phyloP scores from a whole-genome alignment of 2,329 filamentous ascomycete species.

The Cercospora sp. region DNA sequence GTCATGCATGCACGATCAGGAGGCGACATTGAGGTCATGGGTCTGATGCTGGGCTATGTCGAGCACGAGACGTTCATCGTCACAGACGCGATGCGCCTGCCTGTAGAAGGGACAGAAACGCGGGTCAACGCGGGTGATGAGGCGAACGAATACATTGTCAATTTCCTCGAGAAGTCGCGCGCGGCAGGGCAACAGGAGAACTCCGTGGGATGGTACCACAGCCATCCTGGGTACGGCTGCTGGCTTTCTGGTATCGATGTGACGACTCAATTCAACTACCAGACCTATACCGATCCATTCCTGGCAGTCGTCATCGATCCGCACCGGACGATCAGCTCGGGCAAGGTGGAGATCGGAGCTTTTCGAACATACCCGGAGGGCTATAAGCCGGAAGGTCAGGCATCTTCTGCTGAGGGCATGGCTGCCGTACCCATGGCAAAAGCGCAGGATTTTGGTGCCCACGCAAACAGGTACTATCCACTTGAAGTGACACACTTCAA shows the following conservation, averaged over 20 bases:
- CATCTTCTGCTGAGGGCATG: conserved; percentile 57
- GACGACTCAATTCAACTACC: conserved; percentile 80
- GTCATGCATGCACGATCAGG: conserved; percentile 98
- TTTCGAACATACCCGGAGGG: conserved; percentile 86
- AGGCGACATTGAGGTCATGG: conserved; percentile 92
- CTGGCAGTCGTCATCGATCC: conserved; percentile 95
- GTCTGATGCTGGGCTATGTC: conserved; percentile 94
- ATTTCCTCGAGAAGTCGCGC: conserved; percentile 75
- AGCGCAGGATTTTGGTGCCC: conserved; percentile 92
- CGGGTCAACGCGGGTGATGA: conserved; percentile 94
- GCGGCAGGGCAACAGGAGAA: conserved; percentile 82
- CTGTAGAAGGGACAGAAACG: conserved; percentile 98
- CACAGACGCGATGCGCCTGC: conserved; percentile 89
- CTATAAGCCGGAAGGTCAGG: conserved; percentile 58
- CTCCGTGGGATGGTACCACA: conserved; percentile 97
- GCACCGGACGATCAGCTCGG: conserved; percentile 88
- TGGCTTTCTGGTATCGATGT: conserved; percentile 98
- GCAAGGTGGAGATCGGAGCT: conserved; percentile 95
- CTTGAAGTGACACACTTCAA: conserved; percentile 94
- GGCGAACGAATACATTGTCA: conserved; percentile 94
- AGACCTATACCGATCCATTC: conserved; percentile 85
- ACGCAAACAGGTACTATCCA: conserved; percentile 85
- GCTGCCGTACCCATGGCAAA: conserved; percentile 87
- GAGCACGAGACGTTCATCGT: conserved; percentile 83
- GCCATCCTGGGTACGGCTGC: conserved; percentile 95